Conservation (phyloP, 441 rosid species). For the Euphorbia celastroides region DNA sequence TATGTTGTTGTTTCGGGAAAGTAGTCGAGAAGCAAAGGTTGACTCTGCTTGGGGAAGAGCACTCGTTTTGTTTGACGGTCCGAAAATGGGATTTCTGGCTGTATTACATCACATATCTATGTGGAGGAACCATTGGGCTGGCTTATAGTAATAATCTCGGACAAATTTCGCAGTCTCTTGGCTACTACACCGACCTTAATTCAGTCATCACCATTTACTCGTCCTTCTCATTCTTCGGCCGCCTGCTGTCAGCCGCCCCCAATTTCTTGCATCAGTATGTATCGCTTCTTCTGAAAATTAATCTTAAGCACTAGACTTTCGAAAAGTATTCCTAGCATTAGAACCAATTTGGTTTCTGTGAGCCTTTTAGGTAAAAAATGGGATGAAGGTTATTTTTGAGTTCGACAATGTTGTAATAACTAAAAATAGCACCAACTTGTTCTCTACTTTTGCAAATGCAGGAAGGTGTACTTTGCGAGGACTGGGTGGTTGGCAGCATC, state of each 20-base stretch:
- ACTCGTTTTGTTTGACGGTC: constrained; percentile 41
- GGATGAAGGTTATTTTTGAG: too few relatives aligned
- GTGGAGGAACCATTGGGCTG: constrained; percentile 72
- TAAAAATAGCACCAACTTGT: too few relatives aligned
- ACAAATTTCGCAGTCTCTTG: constrained; percentile 72
- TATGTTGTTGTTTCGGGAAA: constrained; percentile 13
- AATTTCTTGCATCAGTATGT: constrained; percentile 74
- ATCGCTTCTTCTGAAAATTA: constrained; percentile 7
- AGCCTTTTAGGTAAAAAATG: too few relatives aligned
- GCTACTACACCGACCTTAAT: constrained; percentile 31
- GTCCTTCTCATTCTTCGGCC: constrained; percentile 77
- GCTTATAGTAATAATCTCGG: constrained; percentile 86
- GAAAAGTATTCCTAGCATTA: too few relatives aligned
- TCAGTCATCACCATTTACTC: constrained; percentile 71
- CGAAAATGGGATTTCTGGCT: constrained; percentile 75
- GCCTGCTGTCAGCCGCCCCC: constrained; percentile 72
- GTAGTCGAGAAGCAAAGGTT: constrained; percentile 32
- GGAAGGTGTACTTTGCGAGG: constrained; percentile 63
- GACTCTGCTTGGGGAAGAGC: constrained; percentile 71
- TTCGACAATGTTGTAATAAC: too few relatives aligned
- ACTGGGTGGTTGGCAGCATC: constrained; percentile 79
- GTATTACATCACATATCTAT: constrained; percentile 59
- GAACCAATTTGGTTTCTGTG: too few relatives aligned
- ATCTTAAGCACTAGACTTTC: too few relatives aligned
- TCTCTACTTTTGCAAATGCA: constrained; percentile 37